Base-by-base conservation (phyloP, 805 yeast genomes). In the Suhomyces faveliae region DNA sequence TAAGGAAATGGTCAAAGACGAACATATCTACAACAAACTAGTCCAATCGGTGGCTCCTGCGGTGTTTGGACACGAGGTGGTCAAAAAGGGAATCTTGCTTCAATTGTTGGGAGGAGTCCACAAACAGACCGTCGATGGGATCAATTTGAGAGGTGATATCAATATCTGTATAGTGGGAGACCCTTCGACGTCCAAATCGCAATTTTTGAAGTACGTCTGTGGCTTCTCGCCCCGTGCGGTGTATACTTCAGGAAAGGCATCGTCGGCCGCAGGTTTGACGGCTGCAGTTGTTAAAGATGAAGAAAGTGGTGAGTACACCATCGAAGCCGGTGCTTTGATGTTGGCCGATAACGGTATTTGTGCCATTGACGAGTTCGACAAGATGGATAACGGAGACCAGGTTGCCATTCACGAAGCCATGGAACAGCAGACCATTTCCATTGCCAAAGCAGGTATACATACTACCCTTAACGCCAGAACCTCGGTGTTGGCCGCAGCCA, bases 401-500 rank as follows among this genome's bases (percentile, higher is more conserved):
- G 98, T 94, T 47, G 98, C 98, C 3, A 92, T 94, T 72, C 99
- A 94, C 71, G 99, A 94, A 73, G 99, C 98, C 20, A 94, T 94
- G 99, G 99, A 94, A 77, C 99, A 94, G 71, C 99, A 94, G 68
- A 94, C 99, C 0, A 94, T 94, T 56, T 91, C 97, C 12, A 94
- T 94, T 61, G 97, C 99, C 9, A 94, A 94, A 66, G 99, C 99
- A 0, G 99, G 99, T 62, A 94, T 94, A 54, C 97, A 94, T 62
- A 98, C 99, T 1, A 94, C 99, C 0, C 74, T 94, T 60, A 94
- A 94, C 66, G 99, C 99, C 1, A 80, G 99, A 61, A 89, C 99
- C 0, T 89, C 97, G 0, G 94, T 94, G 58, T 71, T 94, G 43
- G 99, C 99, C 0, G 98, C 99, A n/a, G 99, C 99, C 0, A 94